These are phyloP conservation scores for Camellia sinensis DNA, from an alignment of 148 eudicot species.

Conservation along the genomic window DNA sequence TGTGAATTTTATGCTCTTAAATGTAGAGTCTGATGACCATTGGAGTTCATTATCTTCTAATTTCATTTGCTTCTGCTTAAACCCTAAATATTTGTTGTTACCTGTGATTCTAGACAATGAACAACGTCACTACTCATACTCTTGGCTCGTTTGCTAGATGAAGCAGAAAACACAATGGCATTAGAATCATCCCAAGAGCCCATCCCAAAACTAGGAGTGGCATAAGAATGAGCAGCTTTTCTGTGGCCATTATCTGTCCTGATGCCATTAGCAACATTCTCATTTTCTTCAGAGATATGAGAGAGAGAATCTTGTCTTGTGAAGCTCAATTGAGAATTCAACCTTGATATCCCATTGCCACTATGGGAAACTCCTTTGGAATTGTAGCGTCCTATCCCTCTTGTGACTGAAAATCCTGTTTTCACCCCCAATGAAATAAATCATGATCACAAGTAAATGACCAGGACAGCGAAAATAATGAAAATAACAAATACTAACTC, in stretches of 20 bases:
- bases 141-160: conserved; percentile 40
- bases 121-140: conserved; percentile 25
- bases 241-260: conserved; percentile 18
- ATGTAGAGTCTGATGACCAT: neutral
- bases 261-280: conserved; percentile 23
- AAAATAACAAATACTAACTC: neutral
- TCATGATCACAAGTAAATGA: neutral
- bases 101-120: conserved; percentile 53
- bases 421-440: neutral
- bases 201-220: conserved; percentile 33
- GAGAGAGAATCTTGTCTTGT: conserved; percentile 52
- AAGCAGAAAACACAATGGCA: conserved; percentile 33
- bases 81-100: conserved; percentile 11
- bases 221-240: conserved; percentile 34
- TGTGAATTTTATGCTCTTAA: neutral
- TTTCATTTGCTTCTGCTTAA: neutral
- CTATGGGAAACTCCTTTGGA: conserved; percentile 21
- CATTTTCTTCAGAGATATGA: conserved; percentile 49
- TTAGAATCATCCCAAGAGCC: conserved; percentile 51
- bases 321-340: conserved; percentile 67
- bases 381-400: conserved; percentile 42
- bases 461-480: neutral
- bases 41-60: neutral
- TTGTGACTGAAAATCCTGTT: conserved; percentile 43
- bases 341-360: conserved; percentile 38